These are phyloP conservation scores for Emydomyces testavorans DNA, from an alignment of 2,329 filamentous ascomycete species.

Conservation along the genomic window DNA sequence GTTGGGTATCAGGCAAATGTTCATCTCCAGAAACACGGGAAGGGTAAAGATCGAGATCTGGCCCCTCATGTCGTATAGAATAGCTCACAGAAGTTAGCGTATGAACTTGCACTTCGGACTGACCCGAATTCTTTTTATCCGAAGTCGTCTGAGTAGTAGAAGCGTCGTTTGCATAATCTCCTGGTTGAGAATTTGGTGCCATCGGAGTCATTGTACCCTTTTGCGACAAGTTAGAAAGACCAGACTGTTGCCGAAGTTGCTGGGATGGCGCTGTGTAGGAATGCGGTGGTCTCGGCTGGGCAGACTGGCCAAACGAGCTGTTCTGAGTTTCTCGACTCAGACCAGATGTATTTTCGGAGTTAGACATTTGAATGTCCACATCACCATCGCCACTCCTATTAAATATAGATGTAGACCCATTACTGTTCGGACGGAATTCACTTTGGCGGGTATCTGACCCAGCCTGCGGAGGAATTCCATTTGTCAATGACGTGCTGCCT, in stretches of 20 bases:
- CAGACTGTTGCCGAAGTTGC: conserved; percentile 35
- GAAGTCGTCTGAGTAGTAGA: conserved; percentile 75
- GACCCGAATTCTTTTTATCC: conserved; percentile 68
- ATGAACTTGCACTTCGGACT: conserved; percentile 56
- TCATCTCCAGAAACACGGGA: conserved; percentile 45
- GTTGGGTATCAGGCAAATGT: conserved; percentile 55
- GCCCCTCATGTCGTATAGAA: conserved; percentile 36
- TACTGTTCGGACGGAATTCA: conserved; percentile 42
- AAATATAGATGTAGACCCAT: conserved; percentile 39
- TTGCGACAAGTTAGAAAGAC: conserved; percentile 39
- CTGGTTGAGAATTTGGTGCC: conserved; percentile 46
- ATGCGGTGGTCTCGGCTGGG: conserved; percentile 37
- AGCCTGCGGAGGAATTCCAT: conserved; percentile 42
- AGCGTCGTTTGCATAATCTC: conserved; percentile 68
- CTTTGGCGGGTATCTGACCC: conserved; percentile 29
- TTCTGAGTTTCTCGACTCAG: conserved; percentile 37
- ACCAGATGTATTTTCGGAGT: conserved; percentile 36
- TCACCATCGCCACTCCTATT: conserved; percentile 20
- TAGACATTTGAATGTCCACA: conserved; percentile 52
- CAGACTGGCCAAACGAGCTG: conserved; percentile 41
- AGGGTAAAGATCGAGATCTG: conserved; percentile 42
- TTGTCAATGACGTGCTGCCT: conserved; percentile 39
- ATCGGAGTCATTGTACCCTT: conserved; percentile 47
- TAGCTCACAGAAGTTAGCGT: conserved; percentile 46
- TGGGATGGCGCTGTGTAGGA: conserved; percentile 39